Conservation (phyloP, 2,329 filamentous ascomycete genomes). For the Helotiales sp. region DNA sequence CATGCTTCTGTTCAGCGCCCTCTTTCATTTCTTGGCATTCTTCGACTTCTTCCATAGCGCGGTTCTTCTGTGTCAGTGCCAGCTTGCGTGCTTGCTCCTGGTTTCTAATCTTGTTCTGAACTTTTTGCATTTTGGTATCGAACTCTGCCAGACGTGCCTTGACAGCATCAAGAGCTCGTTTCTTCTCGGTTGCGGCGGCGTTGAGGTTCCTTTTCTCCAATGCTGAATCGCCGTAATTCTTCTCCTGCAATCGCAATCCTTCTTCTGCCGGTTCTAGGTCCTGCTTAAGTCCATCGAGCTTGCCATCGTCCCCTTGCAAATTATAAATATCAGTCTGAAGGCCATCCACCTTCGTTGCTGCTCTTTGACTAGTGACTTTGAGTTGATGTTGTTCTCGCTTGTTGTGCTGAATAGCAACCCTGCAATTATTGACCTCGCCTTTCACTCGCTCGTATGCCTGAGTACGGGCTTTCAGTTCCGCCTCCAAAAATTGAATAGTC, state of each 20-base stretch:
- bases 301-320: slow-evolving; percentile 70
- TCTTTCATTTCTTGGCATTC: slow-evolving; percentile 53
- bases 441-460: slow-evolving; percentile 44
- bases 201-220: slow-evolving; percentile 57
- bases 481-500: slow-evolving; percentile 57
- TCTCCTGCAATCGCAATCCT: slow-evolving; percentile 54
- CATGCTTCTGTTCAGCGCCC: slow-evolving; percentile 53
- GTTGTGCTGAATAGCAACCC: slow-evolving; percentile 56
- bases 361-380: slow-evolving; percentile 59
- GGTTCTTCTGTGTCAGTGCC: slow-evolving; percentile 66
- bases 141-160: slow-evolving; percentile 45
- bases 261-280: slow-evolving; percentile 59
- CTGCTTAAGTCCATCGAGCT: slow-evolving; percentile 62
- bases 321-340: slow-evolving; percentile 66
- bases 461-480: slow-evolving; percentile 57
- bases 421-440: slow-evolving; percentile 52
- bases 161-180: slow-evolving; percentile 46
- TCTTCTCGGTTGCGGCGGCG: slow-evolving; percentile 44
- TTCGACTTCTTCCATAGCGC: slow-evolving; percentile 57
- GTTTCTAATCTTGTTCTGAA: slow-evolving; percentile 56
- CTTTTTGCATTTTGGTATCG: slow-evolving; percentile 57
- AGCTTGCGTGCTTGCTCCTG: slow-evolving; percentile 55
- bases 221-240: slow-evolving; percentile 58
- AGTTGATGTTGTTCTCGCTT: slow-evolving; percentile 53
- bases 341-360: slow-evolving; percentile 61